These are phyloP conservation scores for Ophiostoma pallidulum DNA, from an alignment of 2,329 filamentous ascomycete species.

Conservation along the genomic window DNA sequence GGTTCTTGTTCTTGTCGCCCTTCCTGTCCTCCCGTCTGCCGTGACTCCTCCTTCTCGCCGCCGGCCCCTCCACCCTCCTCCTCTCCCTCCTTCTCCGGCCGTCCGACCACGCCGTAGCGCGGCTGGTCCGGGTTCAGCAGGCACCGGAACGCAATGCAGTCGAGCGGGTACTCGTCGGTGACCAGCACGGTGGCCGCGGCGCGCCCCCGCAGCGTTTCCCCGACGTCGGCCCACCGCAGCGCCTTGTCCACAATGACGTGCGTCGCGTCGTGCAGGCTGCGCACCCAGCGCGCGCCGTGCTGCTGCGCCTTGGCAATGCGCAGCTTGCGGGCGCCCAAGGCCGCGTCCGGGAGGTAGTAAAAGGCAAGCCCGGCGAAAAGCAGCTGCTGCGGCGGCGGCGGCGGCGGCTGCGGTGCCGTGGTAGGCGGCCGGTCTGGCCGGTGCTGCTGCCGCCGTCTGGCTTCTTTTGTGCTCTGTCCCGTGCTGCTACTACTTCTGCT, in stretches of 20 bases:
- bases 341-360: conserved; percentile 75
- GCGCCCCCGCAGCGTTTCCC: conserved; percentile 36
- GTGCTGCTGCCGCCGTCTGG: no score
- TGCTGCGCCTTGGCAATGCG: conserved; percentile 68
- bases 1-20: not conserved
- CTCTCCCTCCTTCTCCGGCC: conserved; percentile 19
- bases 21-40: not conserved
- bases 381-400: no score
- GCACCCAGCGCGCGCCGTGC: conserved; percentile 65
- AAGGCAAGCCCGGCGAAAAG: conserved; percentile 54
- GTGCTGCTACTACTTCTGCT: not conserved
- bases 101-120: conserved; percentile 51
- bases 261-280: conserved; percentile 51
- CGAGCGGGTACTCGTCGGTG: conserved; percentile 58
- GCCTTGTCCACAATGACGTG: conserved; percentile 71
- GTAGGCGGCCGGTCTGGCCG: no score
- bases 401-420: no score
- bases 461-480: no score
- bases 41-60: not conserved
- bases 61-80: no score
- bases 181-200: conserved; percentile 41
- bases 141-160: conserved; percentile 52
- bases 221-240: conserved; percentile 54
- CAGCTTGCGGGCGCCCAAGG: conserved; percentile 56
- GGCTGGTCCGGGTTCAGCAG: conserved; percentile 49